A percentile compares a stretch with the other conserved stretches of the same genome.
phyloP scores from a whole-genome alignment of 2,329 filamentous ascomycete genomes.

The Phyllosticta citriasiana region DNA sequence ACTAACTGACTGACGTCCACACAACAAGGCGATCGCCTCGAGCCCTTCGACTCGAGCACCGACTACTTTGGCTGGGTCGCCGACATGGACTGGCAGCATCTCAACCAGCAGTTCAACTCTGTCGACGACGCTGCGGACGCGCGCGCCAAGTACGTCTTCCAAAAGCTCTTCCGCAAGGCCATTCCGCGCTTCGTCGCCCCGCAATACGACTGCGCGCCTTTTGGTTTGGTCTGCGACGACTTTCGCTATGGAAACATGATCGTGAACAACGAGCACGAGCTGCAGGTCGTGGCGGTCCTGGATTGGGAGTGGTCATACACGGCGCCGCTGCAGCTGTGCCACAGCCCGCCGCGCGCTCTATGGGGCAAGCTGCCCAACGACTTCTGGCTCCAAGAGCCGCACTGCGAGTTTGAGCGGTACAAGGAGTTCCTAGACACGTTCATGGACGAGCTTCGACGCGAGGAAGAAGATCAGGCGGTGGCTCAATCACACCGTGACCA shows the following conservation, averaged over 20 bases:
- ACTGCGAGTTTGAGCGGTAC: constrained; percentile 2
- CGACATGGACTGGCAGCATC: constrained; percentile 16
- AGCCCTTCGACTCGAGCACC: constrained; percentile 11
- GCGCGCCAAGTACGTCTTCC: constrained; percentile 16
- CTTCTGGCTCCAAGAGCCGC: background rate
- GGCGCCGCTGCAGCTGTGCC: constrained; percentile 15
- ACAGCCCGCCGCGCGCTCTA: constrained; percentile 12
- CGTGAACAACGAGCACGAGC: constrained; percentile 14
- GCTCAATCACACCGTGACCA: background rate
- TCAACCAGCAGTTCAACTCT: constrained; percentile 18
- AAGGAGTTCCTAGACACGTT: constrained; percentile 6
- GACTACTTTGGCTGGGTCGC: constrained; percentile 16
- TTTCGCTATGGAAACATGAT: constrained; percentile 16
- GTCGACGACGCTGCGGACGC: constrained; percentile 17
- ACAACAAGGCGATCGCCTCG: background rate
- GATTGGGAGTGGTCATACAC: constrained; percentile 19
- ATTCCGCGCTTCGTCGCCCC: constrained; percentile 12
- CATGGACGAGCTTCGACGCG: constrained; percentile 9
- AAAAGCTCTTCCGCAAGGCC: constrained; percentile 13
- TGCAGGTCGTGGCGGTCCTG: constrained; percentile 15
- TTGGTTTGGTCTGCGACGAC: constrained; percentile 16
- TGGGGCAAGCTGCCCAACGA: constrained; percentile 8
- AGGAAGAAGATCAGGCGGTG: background rate
- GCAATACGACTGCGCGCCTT: constrained; percentile 5
- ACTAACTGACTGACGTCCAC: background rate